Percentiles rank a stretch among this genome's conserved stretches.
These are phyloP conservation scores for Colletotrichum scovillei DNA, from an alignment of 2,329 filamentous ascomycete species.

Conservation along the genomic window DNA sequence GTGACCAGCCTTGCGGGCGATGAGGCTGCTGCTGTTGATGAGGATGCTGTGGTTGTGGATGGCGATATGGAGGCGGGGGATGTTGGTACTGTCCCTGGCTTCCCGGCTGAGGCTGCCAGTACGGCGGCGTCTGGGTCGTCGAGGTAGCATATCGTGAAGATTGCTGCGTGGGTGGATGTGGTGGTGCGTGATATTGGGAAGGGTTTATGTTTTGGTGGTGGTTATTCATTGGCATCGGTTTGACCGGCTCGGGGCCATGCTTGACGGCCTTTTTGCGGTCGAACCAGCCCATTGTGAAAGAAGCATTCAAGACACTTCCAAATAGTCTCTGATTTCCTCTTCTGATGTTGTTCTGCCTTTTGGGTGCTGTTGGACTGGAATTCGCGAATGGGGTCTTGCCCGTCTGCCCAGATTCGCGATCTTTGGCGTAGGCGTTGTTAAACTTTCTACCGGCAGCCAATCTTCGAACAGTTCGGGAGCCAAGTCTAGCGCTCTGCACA, in stretches of 20 bases:
- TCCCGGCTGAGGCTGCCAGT: conserved; percentile 23
- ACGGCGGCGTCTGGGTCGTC: conserved; percentile 20
- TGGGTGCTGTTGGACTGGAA: not conserved
- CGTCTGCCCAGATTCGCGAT: not conserved
- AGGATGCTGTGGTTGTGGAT: conserved; percentile 18
- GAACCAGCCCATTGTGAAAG: conserved; percentile 44
- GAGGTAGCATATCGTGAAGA: conserved; percentile 17
- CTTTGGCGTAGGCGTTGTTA: not conserved
- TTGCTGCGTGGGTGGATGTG: conserved; percentile 13
- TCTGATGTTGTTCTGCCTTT: not conserved
- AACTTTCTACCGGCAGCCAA: not conserved
- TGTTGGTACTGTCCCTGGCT: conserved; percentile 8
- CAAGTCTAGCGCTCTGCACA: not conserved
- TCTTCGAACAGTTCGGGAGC: not conserved
- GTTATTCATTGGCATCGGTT: conserved; percentile 34
- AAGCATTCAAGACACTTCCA: not conserved
- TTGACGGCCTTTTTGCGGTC: conserved; percentile 40
- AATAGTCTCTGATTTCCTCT: no score
- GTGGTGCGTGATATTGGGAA: conserved; percentile 11
- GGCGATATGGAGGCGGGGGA: conserved; percentile 15
- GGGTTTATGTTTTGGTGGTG: conserved; percentile 17
- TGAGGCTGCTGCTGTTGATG: conserved; percentile 36
- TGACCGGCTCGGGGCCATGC: conserved; percentile 31
- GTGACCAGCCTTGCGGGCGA: conserved; percentile 39
- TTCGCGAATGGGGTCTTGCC: not conserved